Conservation (phyloP, 331 rosid genomes). For the Prunus yedoensis region DNA sequence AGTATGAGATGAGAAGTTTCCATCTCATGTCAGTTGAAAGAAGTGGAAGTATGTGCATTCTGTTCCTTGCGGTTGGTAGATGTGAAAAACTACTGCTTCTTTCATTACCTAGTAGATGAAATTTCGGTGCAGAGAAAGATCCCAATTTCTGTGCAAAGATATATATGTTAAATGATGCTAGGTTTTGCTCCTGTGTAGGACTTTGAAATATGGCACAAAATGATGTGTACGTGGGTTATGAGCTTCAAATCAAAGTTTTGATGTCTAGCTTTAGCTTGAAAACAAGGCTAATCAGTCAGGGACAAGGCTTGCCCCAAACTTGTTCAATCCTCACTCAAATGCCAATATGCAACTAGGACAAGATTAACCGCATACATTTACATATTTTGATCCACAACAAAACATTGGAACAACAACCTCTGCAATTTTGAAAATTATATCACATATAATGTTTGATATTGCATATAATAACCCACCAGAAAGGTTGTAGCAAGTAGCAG, state of each 20-base stretch:
- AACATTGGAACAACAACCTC: no score
- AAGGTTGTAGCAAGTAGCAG: no score
- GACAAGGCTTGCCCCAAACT: no score
- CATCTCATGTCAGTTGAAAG: slow-evolving; percentile 1
- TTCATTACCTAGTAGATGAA: not conserved
- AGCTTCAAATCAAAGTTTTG: not conserved
- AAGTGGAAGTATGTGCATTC: not conserved
- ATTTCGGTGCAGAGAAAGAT: not conserved
- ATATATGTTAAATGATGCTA: no score
- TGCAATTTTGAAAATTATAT: no score
- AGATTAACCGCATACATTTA: no score
- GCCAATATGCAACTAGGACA: no score
- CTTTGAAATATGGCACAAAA: not conserved
- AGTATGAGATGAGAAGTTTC: not conserved
- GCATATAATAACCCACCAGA: no score
- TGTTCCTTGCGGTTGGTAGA: not conserved
- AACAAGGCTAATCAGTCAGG: not conserved
- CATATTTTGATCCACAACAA: no score
- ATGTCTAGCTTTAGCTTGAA: not conserved
- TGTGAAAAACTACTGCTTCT: not conserved
- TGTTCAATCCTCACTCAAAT: no score
- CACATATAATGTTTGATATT: no score
- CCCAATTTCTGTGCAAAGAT: not conserved
- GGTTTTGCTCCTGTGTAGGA: no score
- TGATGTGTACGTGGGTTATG: not conserved